Base-by-base conservation (phyloP, 495 filamentous ascomycete genomes). In the Penicillium herquei region DNA sequence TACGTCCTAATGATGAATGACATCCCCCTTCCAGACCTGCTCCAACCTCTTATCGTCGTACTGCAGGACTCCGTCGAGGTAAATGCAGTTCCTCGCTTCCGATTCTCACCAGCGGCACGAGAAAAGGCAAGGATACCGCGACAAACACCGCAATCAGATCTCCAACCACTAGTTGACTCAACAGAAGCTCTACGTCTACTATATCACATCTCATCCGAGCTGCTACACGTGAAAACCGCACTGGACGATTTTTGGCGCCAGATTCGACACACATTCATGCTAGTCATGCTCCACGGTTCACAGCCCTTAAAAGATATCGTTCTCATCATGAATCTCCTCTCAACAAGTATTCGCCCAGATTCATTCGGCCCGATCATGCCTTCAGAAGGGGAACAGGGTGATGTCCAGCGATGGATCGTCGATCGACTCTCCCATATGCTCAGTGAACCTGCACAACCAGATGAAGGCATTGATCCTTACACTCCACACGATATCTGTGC, bases 281-380 rank as follows among this genome's bases (percentile, higher is more conserved):
- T 89, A 14, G 78, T 87, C 65, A 82, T 87, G 72, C 70, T 90
- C 17, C 81, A 81, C 49, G 68, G 73, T 35, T 73, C 74, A 33
- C 83, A 85, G 42, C 87, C 78, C 1, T 65, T 87, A n/a, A 55
- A 70, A 2, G 80, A 87, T 40, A 81, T 89, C 44, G 71, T 74
- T n/a, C 65, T 82, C 7, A 81, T 80, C 51, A 63, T 87, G 16
- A 74, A 76, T 13, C 70, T 89, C 1, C 70, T 91, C 3, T 73
- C 73, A 31, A 87, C 84, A 0, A 87, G 84, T 47, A 74, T 85
- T 31, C 76, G 83, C 1, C 57, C 70, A 2, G 67, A 72, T 21
- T 81, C 81, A 1, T 86, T 90, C 48, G 87, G 85, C 3, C 75
- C 87, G 8, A 84, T 88, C 47, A 75, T 69, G 42, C 72, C 70